A percentile compares a stretch with the other conserved stretches of the same genome.
Conservation (phyloP, 768 basidiomycete species). For the Suillus tomentosus region DNA sequence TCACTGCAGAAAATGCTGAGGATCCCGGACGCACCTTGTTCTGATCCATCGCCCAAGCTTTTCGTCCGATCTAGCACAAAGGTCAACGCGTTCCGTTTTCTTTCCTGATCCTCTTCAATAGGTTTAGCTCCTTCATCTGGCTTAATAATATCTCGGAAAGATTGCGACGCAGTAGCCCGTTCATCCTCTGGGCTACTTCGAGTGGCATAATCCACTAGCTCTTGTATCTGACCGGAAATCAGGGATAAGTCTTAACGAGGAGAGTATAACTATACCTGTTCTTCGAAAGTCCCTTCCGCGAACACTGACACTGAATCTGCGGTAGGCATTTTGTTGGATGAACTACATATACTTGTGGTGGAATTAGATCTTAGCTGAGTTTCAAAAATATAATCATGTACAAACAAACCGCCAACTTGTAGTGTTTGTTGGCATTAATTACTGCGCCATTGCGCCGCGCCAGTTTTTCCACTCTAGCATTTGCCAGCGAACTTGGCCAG, state of each 20-base stretch:
- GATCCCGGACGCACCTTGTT: conserved; percentile 57
- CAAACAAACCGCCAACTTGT: no score
- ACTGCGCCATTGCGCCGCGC: no score
- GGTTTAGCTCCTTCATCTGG: conserved; percentile 53
- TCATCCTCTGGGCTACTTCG: conserved; percentile 70
- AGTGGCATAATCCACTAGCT: conserved; percentile 75
- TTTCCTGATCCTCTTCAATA: conserved; percentile 53
- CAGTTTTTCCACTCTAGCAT: no score
- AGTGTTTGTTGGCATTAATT: no score
- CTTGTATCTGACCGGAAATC: conserved; percentile 56
- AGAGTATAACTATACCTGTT: conserved; percentile 56
- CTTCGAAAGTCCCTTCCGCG: conserved; percentile 86
- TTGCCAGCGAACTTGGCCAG: no score
- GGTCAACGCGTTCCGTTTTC: conserved; percentile 56
- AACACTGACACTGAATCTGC: conserved; percentile 83
- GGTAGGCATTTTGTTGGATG: conserved; percentile 49
- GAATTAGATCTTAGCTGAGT: no score
- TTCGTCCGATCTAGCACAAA: conserved; percentile 64
- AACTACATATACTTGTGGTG: no score
- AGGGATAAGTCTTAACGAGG: background rate
- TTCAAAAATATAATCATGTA: no score
- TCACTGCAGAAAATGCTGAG: background rate
- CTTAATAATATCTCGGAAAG: conserved; percentile 64
- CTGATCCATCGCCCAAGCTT: conserved; percentile 72
- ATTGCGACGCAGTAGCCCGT: conserved; percentile 58